Conservation (phyloP, 2,329 filamentous ascomycete genomes). For the Pseudogymnoascus sp. region DNA sequence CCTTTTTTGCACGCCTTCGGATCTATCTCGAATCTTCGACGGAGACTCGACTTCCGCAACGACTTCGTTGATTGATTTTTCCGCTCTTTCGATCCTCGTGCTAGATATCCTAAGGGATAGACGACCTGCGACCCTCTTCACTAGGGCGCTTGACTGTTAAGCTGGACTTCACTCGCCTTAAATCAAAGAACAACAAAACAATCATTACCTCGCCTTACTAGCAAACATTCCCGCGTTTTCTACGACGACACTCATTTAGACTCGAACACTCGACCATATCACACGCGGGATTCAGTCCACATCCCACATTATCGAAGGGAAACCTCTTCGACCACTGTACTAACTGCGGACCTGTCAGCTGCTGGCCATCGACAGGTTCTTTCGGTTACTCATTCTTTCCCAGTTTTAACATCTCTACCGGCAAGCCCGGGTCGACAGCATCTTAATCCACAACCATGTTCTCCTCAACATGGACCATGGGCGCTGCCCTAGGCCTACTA, state of each 20-base stretch:
- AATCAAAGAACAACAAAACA: background rate
- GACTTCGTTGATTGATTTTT: background rate
- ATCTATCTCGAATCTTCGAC: constrained; percentile 3
- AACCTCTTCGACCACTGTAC: background rate
- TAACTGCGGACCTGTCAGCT: background rate
- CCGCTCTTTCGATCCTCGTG: background rate
- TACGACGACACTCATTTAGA: constrained; percentile 5
- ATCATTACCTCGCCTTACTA: background rate
- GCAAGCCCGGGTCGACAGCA: background rate
- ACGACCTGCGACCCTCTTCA: background rate
- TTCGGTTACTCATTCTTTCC: background rate
- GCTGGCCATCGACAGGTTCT: constrained; percentile 7
- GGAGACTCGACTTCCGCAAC: background rate
- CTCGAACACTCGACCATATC: background rate
- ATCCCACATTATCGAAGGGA: background rate
- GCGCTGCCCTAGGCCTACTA: background rate
- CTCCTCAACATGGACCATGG: background rate
- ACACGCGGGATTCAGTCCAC: background rate
- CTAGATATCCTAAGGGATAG: background rate
- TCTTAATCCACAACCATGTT: background rate
- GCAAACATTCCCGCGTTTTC: constrained; percentile 2
- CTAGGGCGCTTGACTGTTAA: constrained; percentile 2
- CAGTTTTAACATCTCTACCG: background rate
- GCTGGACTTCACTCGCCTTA: background rate
- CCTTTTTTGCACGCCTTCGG: background rate